These are phyloP conservation scores for Talaromyces amestolkiae DNA, from an alignment of 2,329 filamentous ascomycete genomes.

Conservation along the genomic window DNA sequence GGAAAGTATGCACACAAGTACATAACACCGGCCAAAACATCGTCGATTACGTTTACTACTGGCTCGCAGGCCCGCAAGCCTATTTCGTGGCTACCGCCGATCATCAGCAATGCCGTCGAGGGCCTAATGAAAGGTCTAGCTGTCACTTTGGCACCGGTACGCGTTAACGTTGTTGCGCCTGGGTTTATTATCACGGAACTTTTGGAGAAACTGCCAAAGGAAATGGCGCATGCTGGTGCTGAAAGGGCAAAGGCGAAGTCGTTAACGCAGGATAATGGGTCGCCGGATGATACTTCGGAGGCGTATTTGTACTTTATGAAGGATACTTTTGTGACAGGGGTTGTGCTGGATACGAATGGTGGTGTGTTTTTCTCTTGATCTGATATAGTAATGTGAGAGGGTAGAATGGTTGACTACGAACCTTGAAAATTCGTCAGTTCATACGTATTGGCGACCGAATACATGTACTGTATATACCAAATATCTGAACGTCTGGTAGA, in stretches of 20 bases:
- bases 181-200: constrained; percentile 51
- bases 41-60: constrained; percentile 56
- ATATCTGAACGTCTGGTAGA: too few species aligned
- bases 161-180: constrained; percentile 62
- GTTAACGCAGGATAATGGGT: constrained; percentile 35
- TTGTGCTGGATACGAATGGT: constrained; percentile 37
- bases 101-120: constrained; percentile 31
- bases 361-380: constrained; percentile 24
- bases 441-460: neutral
- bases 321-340: constrained; percentile 34
- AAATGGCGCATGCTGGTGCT: constrained; percentile 6
- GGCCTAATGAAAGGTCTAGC: constrained; percentile 58
- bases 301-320: constrained; percentile 48
- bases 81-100: constrained; percentile 29
- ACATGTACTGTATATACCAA: too few species aligned
- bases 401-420: neutral
- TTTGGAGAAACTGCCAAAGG: constrained; percentile 5
- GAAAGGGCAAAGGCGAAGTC: constrained; percentile 18
- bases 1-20: constrained; percentile 51
- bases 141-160: constrained; percentile 60
- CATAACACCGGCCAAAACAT: constrained; percentile 42
- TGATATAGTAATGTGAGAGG: neutral
- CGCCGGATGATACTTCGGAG: constrained; percentile 47
- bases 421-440: neutral
- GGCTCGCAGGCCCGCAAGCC: constrained; percentile 33